A percentile compares a stretch with the other conserved stretches of the same genome.
Evolutionary conservation across 2,329 filamentous ascomycete species (phyloP).

Genomic region (Xylariaceae sp.): DNA sequence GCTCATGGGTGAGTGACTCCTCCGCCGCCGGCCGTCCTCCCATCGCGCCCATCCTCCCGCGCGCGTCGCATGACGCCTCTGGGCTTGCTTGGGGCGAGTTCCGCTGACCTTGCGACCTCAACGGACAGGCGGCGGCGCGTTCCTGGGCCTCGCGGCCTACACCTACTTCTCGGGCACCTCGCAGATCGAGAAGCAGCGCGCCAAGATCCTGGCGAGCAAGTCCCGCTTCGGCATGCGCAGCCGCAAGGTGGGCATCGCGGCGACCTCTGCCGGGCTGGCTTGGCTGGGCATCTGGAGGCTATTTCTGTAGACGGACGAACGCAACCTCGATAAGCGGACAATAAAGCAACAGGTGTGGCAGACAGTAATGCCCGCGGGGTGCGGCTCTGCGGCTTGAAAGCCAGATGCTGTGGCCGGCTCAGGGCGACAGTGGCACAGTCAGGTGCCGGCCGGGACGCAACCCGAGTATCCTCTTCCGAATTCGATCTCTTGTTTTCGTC

Average conservation of each 20-base stretch:
- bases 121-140: slow-evolving; percentile 59
- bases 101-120: neutral
- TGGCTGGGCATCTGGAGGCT: slow-evolving; percentile 65
- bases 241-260: slow-evolving; percentile 57
- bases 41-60: neutral
- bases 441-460: no score
- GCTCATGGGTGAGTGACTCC: slow-evolving; percentile 54
- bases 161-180: slow-evolving; percentile 68
- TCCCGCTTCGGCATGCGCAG: slow-evolving; percentile 67
- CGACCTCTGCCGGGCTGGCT: slow-evolving; percentile 59
- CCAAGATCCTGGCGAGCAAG: slow-evolving; percentile 59
- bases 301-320: slow-evolving; percentile 50
- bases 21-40: no score
- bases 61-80: neutral
- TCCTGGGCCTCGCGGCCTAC: slow-evolving; percentile 68
- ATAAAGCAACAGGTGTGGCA: no score
- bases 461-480: no score
- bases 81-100: neutral
- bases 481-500: no score
- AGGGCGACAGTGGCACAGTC: no score
- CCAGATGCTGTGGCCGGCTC: no score
- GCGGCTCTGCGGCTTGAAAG: no score
- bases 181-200: slow-evolving; percentile 60
- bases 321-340: no score
- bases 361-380: no score